Conservation (phyloP, 192 early-diverging fungal species). For the Coemansia sp. region DNA sequence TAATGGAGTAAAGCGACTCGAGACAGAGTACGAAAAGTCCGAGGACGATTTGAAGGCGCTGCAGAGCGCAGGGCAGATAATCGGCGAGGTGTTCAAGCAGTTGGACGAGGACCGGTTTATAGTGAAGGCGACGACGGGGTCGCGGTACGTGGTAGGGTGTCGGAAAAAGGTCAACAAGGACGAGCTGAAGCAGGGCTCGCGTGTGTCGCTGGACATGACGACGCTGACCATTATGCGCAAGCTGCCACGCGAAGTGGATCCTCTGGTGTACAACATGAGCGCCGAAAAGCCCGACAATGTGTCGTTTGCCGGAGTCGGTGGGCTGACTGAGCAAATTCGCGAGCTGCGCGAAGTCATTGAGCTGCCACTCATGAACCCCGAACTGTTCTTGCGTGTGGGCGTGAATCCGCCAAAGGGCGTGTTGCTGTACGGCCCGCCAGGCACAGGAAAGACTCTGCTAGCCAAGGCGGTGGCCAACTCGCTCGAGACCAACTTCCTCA, state of each 20-base stretch:
- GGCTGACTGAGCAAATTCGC: conserved; percentile 92
- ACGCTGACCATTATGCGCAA: conserved; percentile 99
- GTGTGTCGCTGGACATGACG: conserved; percentile 99
- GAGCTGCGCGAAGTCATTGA: conserved; percentile 99
- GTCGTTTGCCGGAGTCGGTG: conserved; percentile 97
- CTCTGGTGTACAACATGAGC: conserved; percentile 99
- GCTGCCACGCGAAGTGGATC: conserved; percentile 97
- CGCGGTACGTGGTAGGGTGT: conserved; percentile 98
- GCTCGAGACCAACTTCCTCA: conserved; percentile 97
- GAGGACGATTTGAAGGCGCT: conserved; percentile 98
- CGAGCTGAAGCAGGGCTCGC: conserved; percentile 93
- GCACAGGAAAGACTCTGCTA: conserved; percentile 97
- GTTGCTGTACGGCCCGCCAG: conserved; percentile 92
- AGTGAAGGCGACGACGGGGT: conserved; percentile 94
- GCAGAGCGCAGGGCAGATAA: conserved; percentile 98
- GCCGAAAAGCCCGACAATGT: conserved; percentile 94
- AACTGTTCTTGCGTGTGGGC: conserved; percentile 95
- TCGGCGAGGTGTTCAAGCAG: conserved; percentile 98
- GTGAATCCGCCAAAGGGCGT: conserved; percentile 99
- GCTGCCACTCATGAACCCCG: conserved; percentile 97
- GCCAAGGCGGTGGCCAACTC: conserved; percentile 97
- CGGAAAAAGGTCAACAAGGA: conserved; percentile 91
- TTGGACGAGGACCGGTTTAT: conserved; percentile 96
- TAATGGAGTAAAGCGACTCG: conserved; percentile 77
- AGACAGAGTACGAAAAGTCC: conserved; percentile 91